Evolutionary conservation across 257 asterid species (phyloP).

Genomic region (Solanum pimpinellifolium): DNA sequence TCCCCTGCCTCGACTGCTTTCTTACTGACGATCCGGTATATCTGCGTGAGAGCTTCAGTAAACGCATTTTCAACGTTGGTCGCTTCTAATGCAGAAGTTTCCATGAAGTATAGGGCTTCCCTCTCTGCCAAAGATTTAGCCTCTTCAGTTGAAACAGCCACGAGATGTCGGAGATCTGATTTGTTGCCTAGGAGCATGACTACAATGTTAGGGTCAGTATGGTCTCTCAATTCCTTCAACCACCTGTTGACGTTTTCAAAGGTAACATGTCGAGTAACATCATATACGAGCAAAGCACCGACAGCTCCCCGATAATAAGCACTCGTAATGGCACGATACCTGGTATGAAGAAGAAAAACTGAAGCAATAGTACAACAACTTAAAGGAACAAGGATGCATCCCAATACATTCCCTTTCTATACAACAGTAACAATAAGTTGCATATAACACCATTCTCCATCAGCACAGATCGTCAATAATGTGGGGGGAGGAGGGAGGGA

Average conservation of each 20-base stretch:
- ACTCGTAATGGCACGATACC: slow-evolving; percentile 33
- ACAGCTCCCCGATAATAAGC: slow-evolving; percentile 35
- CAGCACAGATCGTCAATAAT: background rate
- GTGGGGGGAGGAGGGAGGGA: background rate
- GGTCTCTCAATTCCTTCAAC: slow-evolving; percentile 28
- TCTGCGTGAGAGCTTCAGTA: slow-evolving; percentile 23
- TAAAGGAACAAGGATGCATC: background rate
- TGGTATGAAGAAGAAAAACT: background rate
- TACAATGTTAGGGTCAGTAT: slow-evolving; percentile 25
- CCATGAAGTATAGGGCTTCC: slow-evolving; percentile 26
- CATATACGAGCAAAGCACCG: slow-evolving; percentile 27
- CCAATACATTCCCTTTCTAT: background rate
- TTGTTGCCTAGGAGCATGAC: slow-evolving; percentile 32
- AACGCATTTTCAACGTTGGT: slow-evolving; percentile 26
- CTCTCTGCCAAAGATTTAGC: slow-evolving; percentile 19
- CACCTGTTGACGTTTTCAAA: slow-evolving; percentile 21
- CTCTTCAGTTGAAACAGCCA: slow-evolving; percentile 23
- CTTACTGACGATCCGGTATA: slow-evolving; percentile 11
- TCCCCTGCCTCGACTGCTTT: slow-evolving; percentile 22
- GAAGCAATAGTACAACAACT: background rate
- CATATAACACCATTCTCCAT: background rate
- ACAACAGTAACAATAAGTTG: background rate
- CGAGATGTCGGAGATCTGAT: slow-evolving; percentile 29
- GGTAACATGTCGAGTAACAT: slow-evolving; percentile 21
- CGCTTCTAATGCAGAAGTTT: slow-evolving; percentile 28